phyloP scores from a whole-genome alignment of 2,329 filamentous ascomycete species.

The Aaosphaeria arxii region DNA sequence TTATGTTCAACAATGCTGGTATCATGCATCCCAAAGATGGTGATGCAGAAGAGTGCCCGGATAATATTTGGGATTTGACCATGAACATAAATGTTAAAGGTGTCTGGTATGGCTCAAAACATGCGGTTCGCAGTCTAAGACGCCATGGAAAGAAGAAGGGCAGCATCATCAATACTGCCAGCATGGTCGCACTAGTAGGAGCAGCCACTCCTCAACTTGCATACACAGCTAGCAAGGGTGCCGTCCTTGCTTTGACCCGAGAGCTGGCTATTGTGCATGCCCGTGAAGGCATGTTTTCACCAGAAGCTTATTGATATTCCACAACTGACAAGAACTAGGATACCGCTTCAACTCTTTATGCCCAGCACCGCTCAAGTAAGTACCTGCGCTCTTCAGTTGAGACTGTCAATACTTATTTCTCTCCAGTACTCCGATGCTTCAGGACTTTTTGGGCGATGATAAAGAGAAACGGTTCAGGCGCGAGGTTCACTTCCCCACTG shows the following conservation, averaged over 20 bases:
- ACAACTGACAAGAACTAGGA: not conserved
- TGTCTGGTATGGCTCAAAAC: not conserved
- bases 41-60: not conserved
- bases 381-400: not conserved
- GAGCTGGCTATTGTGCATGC: not conserved
- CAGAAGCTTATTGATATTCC: not conserved
- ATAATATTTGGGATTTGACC: not conserved
- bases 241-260: not conserved
- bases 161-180: not conserved
- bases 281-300: not conserved
- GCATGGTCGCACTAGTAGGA: not conserved
- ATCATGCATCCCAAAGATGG: not conserved
- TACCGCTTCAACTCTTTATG: not conserved
- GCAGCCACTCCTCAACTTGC: not conserved
- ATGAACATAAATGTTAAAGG: not conserved
- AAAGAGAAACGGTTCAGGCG: not conserved
- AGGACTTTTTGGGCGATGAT: not conserved
- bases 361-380: not conserved
- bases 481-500: not conserved
- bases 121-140: not conserved
- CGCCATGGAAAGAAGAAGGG: not conserved
- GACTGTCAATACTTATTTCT: not conserved
- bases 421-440: not conserved
- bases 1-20: not conserved
- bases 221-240: not conserved